These are phyloP conservation scores for Excoecaria agallocha DNA, from an alignment of 345 rosid genomes.

Conservation along the genomic window DNA sequence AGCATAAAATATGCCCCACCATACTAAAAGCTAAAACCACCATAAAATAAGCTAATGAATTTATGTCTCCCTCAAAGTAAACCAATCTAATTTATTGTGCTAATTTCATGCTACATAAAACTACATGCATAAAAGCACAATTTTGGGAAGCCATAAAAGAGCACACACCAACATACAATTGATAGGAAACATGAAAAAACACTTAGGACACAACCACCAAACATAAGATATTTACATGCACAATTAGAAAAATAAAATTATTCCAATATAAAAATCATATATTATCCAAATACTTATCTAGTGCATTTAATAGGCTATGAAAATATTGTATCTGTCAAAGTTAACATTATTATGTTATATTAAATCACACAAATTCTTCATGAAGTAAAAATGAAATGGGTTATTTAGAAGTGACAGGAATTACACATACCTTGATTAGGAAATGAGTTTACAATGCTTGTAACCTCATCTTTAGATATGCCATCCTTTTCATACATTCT, in stretches of 20 bases:
- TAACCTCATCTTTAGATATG: conserved; percentile 58
- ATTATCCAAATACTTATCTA: background rate
- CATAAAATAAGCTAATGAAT: too few relatives aligned
- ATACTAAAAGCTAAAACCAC: too few relatives aligned
- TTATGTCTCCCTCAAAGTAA: too few relatives aligned
- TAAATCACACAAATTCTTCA: background rate
- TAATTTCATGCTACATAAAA: too few relatives aligned
- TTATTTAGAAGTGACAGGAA: background rate
- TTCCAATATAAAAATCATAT: background rate
- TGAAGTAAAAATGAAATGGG: background rate
- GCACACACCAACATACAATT: background rate
- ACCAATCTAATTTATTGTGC: too few relatives aligned
- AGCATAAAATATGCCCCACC: too few relatives aligned
- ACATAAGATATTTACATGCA: background rate
- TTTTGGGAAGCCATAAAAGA: background rate
- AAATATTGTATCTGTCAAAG: background rate
- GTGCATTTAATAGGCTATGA: background rate
- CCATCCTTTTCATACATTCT: conserved; percentile 93
- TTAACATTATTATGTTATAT: background rate
- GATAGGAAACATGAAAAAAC: background rate
- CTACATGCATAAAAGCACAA: too few relatives aligned
- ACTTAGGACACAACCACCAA: background rate
- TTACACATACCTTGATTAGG: conserved; percentile 80
- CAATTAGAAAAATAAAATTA: background rate
- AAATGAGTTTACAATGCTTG: conserved; percentile 59